Base-by-base conservation (phyloP, 495 filamentous ascomycete genomes). In the Gamarada debralockiae region DNA sequence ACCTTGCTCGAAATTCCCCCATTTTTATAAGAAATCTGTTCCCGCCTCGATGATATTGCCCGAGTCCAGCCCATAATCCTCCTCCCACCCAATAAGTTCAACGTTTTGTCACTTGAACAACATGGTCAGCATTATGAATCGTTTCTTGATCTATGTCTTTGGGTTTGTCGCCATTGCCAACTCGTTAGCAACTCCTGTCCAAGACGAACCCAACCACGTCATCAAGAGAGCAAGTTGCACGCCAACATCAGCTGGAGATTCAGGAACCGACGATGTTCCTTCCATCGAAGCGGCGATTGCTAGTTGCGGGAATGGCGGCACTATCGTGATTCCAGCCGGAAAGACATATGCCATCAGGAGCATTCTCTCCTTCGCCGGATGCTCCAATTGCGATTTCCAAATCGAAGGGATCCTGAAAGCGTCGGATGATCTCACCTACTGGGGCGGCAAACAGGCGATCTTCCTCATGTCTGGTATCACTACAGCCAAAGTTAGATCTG, bases 371-470 rank as follows among this genome's bases (percentile, higher is more conserved):
- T 70, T 74, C 33, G 34, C 66, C 0, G 67, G 65, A 6, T 73
- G 72, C 52, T 48, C 41, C 3, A 60, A 58, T 27, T 75, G 72
- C 40, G 67, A 70, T 46, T 66, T 76, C 33, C 70, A 73, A 46
- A 43, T 75, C 0, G 72, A 76, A 47, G 73, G 71, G 0, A 51
- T 65, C 8, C 47, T 75, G 21, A 71, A 72, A 31, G 71, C 68
- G 31, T 52, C 62, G 6, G 68, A 67, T 20, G 53, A 67, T 34
- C 65, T 66, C 0, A 59, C 55, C 31, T 70, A 70, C 53, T 74
- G 72, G 72, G 52, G 63, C 7, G 69, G 69, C 8, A 61, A 60
- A 14, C 69, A 61, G 2, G 67, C 67, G 2, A 72, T 74, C 56
- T 68, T 76, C 18, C 64, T 60, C 21, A 45, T 73, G 13, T 62